Evolutionary conservation across 768 basidiomycete species (phyloP), one percentile per base, ranked within the genome.

Genomic region (Rhizopogon sp.): DNA sequence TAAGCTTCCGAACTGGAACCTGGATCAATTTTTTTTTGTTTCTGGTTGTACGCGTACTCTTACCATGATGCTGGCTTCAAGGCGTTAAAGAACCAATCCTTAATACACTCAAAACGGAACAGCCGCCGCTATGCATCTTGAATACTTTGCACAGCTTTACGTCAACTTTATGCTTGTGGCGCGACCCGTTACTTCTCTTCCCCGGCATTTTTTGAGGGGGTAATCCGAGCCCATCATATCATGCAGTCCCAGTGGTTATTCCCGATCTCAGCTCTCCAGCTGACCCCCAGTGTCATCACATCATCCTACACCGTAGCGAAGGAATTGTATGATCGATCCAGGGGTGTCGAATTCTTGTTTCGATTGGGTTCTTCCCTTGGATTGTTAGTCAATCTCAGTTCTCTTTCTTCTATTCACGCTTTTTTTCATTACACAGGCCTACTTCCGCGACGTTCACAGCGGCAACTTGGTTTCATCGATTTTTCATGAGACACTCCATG

Each of bases 391-490:
- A 35, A 10, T 51, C 39, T 56, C 22, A 49, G 50, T 39, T 56
- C 53, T 42, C 11, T 25, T 51, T 55, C 62, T 62, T 58, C 37
- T 37, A 61, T 53, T 43, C 31, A 53, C 33, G 29, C 60, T 25
- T 50, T 25, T 31, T 63, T 57, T 53, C 35, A 56, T 42, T 62
- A 33, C 44, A 54, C 66, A 93, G 91, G 47, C 87, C 88, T 28
- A 83, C 85, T 20, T 85, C 89, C 14, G 89, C 90, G 13, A 81
- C 92, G 74, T 87, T 87, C 63, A 90, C 92, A 25, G 90, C 92
- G 25, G 90, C 90, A 25, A 89, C 87, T 6, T 93, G 91, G 88
- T 91, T 93, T 60, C 92, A 93, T 69, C 80, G 92, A 11, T 93
- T 93, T 70, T 93, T 89, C 69, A 91, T 93, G 90, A 79, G 91